phyloP scores from a whole-genome alignment of 139 green algal genomes.

The Nannochloris sp. region DNA sequence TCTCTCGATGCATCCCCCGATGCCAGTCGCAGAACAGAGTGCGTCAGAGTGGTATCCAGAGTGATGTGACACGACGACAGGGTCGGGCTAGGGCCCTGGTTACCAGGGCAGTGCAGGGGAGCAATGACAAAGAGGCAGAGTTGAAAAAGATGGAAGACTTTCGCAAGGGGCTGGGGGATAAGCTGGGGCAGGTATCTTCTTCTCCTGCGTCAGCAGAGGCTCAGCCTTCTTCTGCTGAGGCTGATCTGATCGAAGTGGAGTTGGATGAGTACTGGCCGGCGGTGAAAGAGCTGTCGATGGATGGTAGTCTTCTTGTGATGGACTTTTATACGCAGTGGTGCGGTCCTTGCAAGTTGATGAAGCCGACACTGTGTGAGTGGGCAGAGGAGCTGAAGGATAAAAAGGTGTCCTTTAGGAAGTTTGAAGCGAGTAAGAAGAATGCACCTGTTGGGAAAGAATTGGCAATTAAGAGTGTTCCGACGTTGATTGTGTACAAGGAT shows the following conservation, averaged over 20 bases:
- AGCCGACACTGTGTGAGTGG: constrained; percentile 56
- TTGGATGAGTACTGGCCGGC: constrained; percentile 20
- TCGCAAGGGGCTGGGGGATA: constrained; percentile 17
- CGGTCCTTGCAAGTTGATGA: constrained; percentile 71
- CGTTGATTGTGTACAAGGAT: constrained; percentile 49
- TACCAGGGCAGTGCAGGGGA: too few species aligned
- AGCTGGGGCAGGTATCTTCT: constrained; percentile 15
- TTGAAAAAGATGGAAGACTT: constrained; percentile 27
- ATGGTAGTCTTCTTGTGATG: constrained; percentile 46
- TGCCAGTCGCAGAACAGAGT: too few species aligned
- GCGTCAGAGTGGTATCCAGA: too few species aligned
- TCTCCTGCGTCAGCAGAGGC: constrained; percentile 4
- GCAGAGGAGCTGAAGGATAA: constrained; percentile 20
- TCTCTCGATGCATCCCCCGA: too few species aligned
- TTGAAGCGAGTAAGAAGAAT: constrained; percentile 74
- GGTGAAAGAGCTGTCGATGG: constrained; percentile 13
- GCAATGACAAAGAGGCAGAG: constrained; percentile 18
- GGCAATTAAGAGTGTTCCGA: constrained; percentile 42
- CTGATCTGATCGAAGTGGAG: constrained; percentile 18
- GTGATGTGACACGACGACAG: too few species aligned
- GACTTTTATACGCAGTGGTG: constrained; percentile 70
- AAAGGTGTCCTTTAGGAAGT: constrained; percentile 56
- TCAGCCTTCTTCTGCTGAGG: constrained; percentile 2
- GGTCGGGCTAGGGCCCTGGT: too few species aligned
- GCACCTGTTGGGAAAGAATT: constrained; percentile 55